A percentile compares a stretch with the other conserved stretches of the same genome.
Evolutionary conservation across 495 filamentous ascomycete species (phyloP).

Genomic region (Achaetomiella virescens): DNA sequence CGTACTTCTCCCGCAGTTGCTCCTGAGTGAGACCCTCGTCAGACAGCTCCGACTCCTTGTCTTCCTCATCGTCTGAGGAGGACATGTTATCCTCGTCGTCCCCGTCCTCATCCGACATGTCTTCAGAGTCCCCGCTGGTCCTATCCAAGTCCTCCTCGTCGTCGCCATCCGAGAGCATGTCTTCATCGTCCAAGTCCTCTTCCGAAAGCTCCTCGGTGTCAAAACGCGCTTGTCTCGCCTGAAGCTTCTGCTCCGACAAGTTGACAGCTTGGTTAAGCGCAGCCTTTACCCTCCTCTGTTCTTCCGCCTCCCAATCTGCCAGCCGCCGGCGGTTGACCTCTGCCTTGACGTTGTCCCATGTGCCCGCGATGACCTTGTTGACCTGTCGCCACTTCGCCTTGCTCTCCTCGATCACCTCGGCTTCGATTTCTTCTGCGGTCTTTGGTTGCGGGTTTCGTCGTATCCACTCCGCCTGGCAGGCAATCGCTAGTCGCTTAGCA

Average conservation of each 20-base stretch:
- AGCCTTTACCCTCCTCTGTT: conserved; percentile 73
- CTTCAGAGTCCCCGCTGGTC: conserved; percentile 2
- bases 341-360: conserved; percentile 70
- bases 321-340: conserved; percentile 70
- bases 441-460: conserved; percentile 63
- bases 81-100: conserved; percentile 73
- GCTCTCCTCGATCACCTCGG: conserved; percentile 47
- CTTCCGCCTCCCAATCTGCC: conserved; percentile 76
- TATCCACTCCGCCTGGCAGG: conserved; percentile 55
- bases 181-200: conserved; percentile 52
- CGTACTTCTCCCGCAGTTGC: conserved; percentile 73
- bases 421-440: conserved; percentile 60
- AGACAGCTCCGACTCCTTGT: conserved; percentile 50
- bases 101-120: conserved; percentile 44
- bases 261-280: conserved; percentile 79
- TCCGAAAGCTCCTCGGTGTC: conserved; percentile 50
- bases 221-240: conserved; percentile 41
- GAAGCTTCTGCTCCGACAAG: conserved; percentile 54
- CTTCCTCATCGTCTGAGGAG: conserved; percentile 52
- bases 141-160: conserved; percentile 16
- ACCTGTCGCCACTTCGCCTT: conserved; percentile 58
- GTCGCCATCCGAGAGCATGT: conserved; percentile 50
- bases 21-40: conserved; percentile 76
- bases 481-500: conserved; percentile 62
- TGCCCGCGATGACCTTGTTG: conserved; percentile 60